phyloP scores from a whole-genome alignment of 352 stramenopile species.

The Phytophthora crassamura region DNA sequence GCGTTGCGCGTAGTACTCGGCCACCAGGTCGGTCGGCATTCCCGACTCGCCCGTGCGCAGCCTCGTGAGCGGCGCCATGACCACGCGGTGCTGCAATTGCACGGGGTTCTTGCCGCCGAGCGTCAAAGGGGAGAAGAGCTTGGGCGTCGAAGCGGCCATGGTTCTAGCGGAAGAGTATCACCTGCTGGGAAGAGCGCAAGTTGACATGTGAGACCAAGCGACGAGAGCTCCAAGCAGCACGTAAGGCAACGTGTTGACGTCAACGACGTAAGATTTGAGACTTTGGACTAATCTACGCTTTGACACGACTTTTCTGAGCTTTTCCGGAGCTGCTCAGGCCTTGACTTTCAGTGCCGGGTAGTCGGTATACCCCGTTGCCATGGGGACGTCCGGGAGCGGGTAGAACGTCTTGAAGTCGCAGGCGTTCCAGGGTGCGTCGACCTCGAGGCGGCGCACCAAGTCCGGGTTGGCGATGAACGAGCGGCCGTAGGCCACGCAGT shows the following conservation, averaged over 20 bases:
- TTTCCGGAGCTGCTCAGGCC: neutral
- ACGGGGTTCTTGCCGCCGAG: conserved; percentile 54
- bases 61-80: conserved; percentile 76
- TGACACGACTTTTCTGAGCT: neutral
- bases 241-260: conserved; percentile 27
- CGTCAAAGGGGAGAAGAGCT: conserved; percentile 57
- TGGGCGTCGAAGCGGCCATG: conserved; percentile 16
- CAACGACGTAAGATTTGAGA: conserved; percentile 14
- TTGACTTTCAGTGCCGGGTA: conserved; percentile 37
- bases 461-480: conserved; percentile 75
- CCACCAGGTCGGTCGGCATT: conserved; percentile 46
- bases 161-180: neutral
- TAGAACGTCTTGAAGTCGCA: conserved; percentile 45
- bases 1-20: conserved; percentile 72
- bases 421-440: conserved; percentile 44
- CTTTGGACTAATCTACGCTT: neutral
- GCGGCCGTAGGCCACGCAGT: conserved; percentile 62
- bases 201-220: conserved; percentile 18
- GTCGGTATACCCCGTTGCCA: conserved; percentile 47
- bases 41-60: conserved; percentile 42
- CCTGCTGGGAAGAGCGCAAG: conserved; percentile 3
- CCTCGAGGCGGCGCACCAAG: conserved; percentile 53
- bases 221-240: conserved; percentile 5
- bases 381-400: conserved; percentile 20
- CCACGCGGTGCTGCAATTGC: conserved; percentile 66